phyloP scores from a whole-genome alignment of 2,329 filamentous ascomycete species.

The Clarireedia sp. region DNA sequence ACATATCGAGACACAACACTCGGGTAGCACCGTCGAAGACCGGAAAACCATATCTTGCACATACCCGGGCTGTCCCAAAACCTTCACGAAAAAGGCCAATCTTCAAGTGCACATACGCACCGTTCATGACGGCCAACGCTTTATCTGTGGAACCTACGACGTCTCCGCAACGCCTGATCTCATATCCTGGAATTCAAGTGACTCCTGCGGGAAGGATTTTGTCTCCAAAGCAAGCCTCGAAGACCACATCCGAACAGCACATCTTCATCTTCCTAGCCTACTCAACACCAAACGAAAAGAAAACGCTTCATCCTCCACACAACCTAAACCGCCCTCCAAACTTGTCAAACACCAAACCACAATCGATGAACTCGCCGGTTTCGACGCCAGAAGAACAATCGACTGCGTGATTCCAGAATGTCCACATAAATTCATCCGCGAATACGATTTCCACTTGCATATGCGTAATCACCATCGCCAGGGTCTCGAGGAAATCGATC shows the following conservation, averaged over 20 bases:
- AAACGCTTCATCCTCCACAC: neutral
- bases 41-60: conserved; percentile 61
- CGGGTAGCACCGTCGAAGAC: conserved; percentile 51
- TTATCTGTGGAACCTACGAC: conserved; percentile 67
- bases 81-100: conserved; percentile 79
- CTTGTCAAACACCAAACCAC: conserved; percentile 16
- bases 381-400: conserved; percentile 38
- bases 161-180: conserved; percentile 51
- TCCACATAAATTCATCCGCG: conserved; percentile 45
- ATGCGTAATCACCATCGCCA: conserved; percentile 37
- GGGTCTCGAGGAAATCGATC: neutral
- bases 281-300: conserved; percentile 33
- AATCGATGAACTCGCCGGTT: conserved; percentile 45
- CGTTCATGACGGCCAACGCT: conserved; percentile 68
- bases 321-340: neutral
- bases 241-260: conserved; percentile 76
- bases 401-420: conserved; percentile 44
- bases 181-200: conserved; percentile 51
- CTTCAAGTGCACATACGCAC: conserved; percentile 70
- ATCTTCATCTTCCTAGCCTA: conserved; percentile 53
- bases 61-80: conserved; percentile 60
- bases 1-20: conserved; percentile 74
- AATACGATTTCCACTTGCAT: conserved; percentile 51
- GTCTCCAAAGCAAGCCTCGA: conserved; percentile 71
- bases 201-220: conserved; percentile 69